Conservation (phyloP, 345 rosid genomes). For the Gossypium arboreum region DNA sequence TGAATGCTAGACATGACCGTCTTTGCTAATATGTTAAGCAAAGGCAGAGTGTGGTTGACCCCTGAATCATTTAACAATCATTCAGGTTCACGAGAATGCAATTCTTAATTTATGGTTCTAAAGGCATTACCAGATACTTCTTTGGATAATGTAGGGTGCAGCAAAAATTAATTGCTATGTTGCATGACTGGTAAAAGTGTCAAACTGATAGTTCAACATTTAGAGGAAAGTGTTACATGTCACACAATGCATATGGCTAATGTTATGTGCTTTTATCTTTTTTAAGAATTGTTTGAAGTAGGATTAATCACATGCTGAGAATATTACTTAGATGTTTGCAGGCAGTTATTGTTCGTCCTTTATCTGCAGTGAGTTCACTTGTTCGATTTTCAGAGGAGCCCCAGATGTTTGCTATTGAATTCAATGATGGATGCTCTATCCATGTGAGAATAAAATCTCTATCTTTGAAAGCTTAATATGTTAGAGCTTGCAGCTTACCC, state of each 20-base stretch:
- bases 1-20: slow-evolving; percentile 3
- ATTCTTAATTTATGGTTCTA: not conserved
- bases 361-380: slow-evolving; percentile 79
- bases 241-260: not conserved
- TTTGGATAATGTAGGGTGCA: slow-evolving; percentile 2
- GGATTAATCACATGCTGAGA: slow-evolving; percentile 53
- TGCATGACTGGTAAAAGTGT: not conserved
- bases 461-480: slow-evolving; percentile 9
- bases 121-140: not conserved
- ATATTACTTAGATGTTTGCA: slow-evolving; percentile 88
- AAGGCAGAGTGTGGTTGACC: not conserved
- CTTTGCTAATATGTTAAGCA: not conserved
- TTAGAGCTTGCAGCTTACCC: slow-evolving; percentile 27
- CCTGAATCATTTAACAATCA: not conserved
- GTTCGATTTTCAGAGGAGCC: slow-evolving; percentile 99
- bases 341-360: slow-evolving; percentile 96
- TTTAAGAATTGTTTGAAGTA: not conserved
- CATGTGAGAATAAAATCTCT: slow-evolving; percentile 54
- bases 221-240: not conserved
- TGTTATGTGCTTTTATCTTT: not conserved
- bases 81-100: not conserved
- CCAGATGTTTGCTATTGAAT: slow-evolving; percentile 97
- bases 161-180: not conserved
- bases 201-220: not conserved
- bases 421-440: slow-evolving; percentile 92